Conservation (phyloP, 129 eudicot genomes). For the Heracleum sosnowskyi region DNA sequence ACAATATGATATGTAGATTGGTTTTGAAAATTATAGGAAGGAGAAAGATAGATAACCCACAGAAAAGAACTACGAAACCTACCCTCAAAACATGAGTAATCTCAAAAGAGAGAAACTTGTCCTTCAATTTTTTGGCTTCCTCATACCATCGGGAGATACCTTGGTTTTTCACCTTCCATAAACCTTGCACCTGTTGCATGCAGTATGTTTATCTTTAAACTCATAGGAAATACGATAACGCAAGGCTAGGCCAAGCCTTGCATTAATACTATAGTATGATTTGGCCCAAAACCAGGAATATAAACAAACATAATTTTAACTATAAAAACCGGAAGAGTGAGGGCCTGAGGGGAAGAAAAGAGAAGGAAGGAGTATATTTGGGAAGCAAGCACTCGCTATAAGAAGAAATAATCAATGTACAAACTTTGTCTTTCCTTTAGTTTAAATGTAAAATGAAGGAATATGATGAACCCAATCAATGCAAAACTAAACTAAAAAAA, state of each 20-base stretch:
- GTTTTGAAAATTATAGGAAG: background rate
- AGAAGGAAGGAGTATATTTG: background rate
- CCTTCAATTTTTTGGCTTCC: slow-evolving; percentile 76
- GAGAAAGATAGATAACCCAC: background rate
- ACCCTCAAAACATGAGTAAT: slow-evolving; percentile 77
- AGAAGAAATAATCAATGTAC: background rate
- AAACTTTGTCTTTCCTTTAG: background rate
- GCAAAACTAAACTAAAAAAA: background rate
- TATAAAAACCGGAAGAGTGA: no score
- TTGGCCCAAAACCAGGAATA: background rate
- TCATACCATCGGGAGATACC: slow-evolving; percentile 54
- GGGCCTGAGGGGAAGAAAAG: background rate
- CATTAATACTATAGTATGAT: no score
- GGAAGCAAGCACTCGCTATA: background rate
- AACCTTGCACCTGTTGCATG: slow-evolving; percentile 59
- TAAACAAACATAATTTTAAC: background rate
- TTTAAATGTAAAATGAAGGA: background rate
- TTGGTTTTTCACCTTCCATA: slow-evolving; percentile 69
- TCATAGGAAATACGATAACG: background rate
- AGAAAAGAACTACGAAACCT: slow-evolving; percentile 6
- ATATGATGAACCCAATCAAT: background rate
- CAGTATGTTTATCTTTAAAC: background rate
- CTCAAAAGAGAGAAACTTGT: slow-evolving; percentile 52
- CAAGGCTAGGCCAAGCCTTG: background rate
- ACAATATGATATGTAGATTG: background rate